Conservation (phyloP, 306 rosid species). For the Vigna radiata region DNA sequence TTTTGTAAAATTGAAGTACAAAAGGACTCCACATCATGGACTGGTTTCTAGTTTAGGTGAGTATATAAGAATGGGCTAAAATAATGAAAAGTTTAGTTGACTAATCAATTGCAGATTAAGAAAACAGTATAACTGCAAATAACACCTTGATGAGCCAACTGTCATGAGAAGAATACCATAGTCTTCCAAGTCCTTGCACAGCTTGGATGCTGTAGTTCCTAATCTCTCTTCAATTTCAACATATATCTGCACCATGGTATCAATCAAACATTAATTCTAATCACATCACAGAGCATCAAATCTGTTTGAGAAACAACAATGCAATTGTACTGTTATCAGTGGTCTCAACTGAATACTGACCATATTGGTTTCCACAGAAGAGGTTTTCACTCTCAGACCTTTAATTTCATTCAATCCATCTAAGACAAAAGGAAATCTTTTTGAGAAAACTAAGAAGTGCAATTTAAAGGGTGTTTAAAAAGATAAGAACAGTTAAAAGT, state of each 20-base stretch:
- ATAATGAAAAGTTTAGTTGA: not conserved
- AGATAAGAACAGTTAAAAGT: not conserved
- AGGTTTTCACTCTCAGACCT: conserved; percentile 61
- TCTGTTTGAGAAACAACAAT: conserved; percentile 8
- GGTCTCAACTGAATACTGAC: conserved; percentile 54
- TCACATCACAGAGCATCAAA: not conserved
- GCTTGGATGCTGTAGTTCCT: conserved; percentile 56
- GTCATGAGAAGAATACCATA: conserved; percentile 64
- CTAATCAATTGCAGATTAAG: not conserved
- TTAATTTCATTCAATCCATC: conserved; percentile 68
- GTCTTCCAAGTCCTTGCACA: conserved; percentile 62
- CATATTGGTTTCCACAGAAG: conserved; percentile 77
- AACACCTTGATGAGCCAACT: conserved; percentile 64
- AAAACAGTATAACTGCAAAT: not conserved
- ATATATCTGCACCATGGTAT: conserved; percentile 51
- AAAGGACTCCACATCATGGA: no score
- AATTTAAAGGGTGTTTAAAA: not conserved
- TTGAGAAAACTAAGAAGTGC: conserved; percentile 3
- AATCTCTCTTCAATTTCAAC: conserved; percentile 65
- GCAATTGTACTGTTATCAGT: not conserved
- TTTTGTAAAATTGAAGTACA: no score
- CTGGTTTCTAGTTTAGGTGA: no score
- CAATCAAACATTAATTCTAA: not conserved
- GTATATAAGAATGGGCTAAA: no score
- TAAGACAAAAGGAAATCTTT: conserved; percentile 33